Evolutionary conservation across 352 stramenopile genomes (phyloP).

Genomic region (Phytophthora megakarya): DNA sequence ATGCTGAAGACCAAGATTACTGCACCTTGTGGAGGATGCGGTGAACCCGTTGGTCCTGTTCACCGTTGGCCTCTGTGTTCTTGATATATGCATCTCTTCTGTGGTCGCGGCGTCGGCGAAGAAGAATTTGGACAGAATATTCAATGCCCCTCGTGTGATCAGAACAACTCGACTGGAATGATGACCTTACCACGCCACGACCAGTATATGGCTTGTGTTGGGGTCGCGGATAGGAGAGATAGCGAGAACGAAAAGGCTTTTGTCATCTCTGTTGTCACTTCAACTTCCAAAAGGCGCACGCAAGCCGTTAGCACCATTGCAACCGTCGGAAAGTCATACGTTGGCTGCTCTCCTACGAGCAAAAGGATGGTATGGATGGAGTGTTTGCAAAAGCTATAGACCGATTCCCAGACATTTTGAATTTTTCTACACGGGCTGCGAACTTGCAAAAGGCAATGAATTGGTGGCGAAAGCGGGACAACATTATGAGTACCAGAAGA

Average conservation of each 20-base stretch:
- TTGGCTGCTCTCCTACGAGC: neutral
- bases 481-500: neutral
- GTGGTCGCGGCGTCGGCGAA: neutral
- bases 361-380: neutral
- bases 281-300: neutral
- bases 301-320: neutral
- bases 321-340: neutral
- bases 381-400: too few species aligned
- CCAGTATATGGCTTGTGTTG: neutral
- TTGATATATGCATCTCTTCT: neutral
- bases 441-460: slow-evolving; percentile 5
- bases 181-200: neutral
- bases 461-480: slow-evolving; percentile 17
- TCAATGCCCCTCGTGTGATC: neutral
- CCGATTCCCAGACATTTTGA: slow-evolving; percentile 17
- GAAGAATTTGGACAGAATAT: neutral
- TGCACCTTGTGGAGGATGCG: neutral
- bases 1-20: neutral
- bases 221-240: neutral
- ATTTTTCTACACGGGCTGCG: neutral
- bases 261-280: neutral
- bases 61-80: neutral
- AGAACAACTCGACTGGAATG: neutral
- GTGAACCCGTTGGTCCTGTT: neutral
- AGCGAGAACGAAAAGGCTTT: neutral